Conservation (phyloP, 805 yeast species). For the Starmerella scarabaei region DNA sequence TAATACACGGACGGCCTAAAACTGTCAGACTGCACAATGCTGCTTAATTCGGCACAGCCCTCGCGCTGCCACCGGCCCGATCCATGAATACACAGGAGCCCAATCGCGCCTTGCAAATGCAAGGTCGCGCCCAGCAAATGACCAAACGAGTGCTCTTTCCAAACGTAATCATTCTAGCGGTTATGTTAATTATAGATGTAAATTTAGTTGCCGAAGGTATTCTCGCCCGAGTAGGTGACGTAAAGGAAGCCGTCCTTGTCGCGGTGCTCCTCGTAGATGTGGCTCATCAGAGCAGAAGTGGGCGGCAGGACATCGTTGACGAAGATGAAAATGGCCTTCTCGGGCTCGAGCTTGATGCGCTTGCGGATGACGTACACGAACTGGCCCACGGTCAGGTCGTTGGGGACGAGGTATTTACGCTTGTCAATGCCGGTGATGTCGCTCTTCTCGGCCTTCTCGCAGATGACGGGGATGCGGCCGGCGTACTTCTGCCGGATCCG, state of each 20-base stretch:
- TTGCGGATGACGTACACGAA: conserved; percentile 95
- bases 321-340: conserved; percentile 94
- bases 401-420: conserved; percentile 91
- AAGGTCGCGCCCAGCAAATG: no score
- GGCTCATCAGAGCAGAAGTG: conserved; percentile 91
- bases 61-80: no score
- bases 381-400: conserved; percentile 93
- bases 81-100: no score
- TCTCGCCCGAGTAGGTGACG: conserved; percentile 92
- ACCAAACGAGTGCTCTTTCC: no score
- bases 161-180: no score
- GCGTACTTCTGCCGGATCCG: conserved; percentile 78
- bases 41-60: no score
- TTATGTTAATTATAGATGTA: no score
- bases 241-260: conserved; percentile 96
- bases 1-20: no score
- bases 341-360: conserved; percentile 89
- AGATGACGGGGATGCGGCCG: conserved; percentile 91
- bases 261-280: conserved; percentile 90
- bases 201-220: conserved; percentile 86
- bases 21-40: no score
- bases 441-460: conserved; percentile 93
- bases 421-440: conserved; percentile 94
- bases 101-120: no score
- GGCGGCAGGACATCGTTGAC: conserved; percentile 96